Base-by-base conservation (phyloP, 345 rosid genomes). In the Raphanus raphanistrum region DNA sequence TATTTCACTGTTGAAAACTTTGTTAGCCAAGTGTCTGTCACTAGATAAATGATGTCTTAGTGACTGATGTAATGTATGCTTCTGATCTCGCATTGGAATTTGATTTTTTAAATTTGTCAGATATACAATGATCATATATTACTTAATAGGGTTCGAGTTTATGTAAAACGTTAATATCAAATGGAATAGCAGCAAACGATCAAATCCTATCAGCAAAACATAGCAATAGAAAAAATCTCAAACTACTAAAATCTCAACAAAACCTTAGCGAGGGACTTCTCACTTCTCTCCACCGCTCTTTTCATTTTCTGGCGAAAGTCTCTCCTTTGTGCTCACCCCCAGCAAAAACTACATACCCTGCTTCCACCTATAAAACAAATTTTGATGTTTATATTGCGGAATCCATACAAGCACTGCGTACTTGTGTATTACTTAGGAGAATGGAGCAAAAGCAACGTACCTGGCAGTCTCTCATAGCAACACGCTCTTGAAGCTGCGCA, bases 401-500 rank as follows among this genome's bases (percentile, higher is more conserved):
- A 65, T 29, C 17, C 10, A 17, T 17, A 27, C 11, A 73, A 67
- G 2, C 36, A 17, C 11, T 8, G 11, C 8, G 32, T n/a, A 55
- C 5, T n/a, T 13, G 54, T 21, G 60, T 36, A 21, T 35, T 16
- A 68, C 55, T 4, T 55, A 6, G 45, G 15, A 32, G 52, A 52
- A 67, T 50, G 26, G 60, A 31, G 57, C 8, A 29, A 76, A 57
- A 31, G 57, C 8, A 29, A 73, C 76, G 57, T 84, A 92, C 99
- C 85, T 91, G 99, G 68, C 99, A 95, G 54, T 95, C 98, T 87
- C 80, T 95, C 77, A 95, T 76, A 36, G 77, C 70, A 21, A 79
- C 96, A 60, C 96, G 98, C 73, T 95, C 99, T 84, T 88, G 98
- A 74, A 95, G 90, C 81, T 92, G 98, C 21, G 84, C 96, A 17